These are phyloP conservation scores for Tardiomyces blankii DNA, from an alignment of 1,139 yeast species.

Conservation along the genomic window DNA sequence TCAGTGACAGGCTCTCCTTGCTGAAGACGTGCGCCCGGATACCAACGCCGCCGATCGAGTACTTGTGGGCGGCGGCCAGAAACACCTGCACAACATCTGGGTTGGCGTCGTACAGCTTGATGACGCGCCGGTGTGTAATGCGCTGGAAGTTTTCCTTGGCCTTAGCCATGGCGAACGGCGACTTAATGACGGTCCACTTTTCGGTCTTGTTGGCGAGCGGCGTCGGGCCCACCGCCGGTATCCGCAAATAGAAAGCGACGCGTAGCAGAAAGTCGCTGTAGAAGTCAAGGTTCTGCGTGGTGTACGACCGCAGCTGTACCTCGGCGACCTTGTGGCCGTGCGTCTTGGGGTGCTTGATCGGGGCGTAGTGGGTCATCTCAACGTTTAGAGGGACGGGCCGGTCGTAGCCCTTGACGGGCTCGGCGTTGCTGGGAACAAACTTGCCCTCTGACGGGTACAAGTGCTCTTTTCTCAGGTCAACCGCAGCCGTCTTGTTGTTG, in stretches of 20 bases:
- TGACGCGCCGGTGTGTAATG: conserved; percentile 62
- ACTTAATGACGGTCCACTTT: conserved; percentile 86
- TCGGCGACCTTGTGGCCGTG: conserved; percentile 61
- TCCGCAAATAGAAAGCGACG: conserved; percentile 81
- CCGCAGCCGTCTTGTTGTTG: conserved; percentile 11
- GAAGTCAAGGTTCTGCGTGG: conserved; percentile 57
- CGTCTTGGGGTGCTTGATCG: conserved; percentile 54
- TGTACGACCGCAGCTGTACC: conserved; percentile 62
- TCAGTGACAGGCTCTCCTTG: conserved; percentile 42
- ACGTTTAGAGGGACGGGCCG: conserved; percentile 76
- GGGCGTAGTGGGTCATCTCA: conserved; percentile 72
- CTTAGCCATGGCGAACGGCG: conserved; percentile 93
- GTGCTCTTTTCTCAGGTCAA: conserved; percentile 10
- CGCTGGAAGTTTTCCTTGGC: conserved; percentile 92
- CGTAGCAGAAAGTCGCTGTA: conserved; percentile 80
- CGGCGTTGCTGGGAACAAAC: conserved; percentile 16
- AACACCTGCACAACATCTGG: conserved; percentile 78
- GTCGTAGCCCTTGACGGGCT: conserved; percentile 5
- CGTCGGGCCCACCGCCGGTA: conserved; percentile 64
- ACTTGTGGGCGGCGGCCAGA: conserved; percentile 68
- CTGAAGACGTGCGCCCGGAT: conserved; percentile 63
- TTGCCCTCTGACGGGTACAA: conserved; percentile 16
- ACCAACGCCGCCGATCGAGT: conserved; percentile 73
- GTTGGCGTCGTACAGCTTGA: conserved; percentile 74
- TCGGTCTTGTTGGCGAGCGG: conserved; percentile 66